Percentiles rank a stretch among this genome's conserved stretches.
Conservation (phyloP, 129 eudicot genomes). For the Flaveria trinervia region DNA sequence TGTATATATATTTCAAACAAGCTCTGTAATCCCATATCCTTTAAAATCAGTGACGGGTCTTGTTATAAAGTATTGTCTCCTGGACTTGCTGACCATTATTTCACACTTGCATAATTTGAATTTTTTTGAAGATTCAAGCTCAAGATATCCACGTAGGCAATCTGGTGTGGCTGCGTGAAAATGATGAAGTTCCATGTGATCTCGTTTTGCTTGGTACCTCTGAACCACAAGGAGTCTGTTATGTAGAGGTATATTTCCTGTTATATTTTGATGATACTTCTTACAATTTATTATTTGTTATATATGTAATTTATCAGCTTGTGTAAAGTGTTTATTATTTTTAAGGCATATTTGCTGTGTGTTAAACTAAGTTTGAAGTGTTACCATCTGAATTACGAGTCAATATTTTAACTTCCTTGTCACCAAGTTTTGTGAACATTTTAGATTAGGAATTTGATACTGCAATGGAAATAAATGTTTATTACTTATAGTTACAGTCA, state of each 20-base stretch:
- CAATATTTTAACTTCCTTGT: conserved; percentile 2
- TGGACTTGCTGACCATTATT: conserved; percentile 3
- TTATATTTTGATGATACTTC: neutral
- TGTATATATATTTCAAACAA: neutral
- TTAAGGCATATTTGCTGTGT: conserved; percentile 14
- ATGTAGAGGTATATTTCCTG: conserved; percentile 69
- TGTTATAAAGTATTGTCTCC: neutral
- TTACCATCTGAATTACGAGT: neutral
- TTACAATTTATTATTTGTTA: neutral
- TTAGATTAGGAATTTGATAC: conserved; percentile 7
- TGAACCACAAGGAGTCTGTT: conserved; percentile 88
- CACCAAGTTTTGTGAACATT: conserved; percentile 16
- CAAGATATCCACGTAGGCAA: conserved; percentile 90
- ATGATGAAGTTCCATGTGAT: conserved; percentile 99
- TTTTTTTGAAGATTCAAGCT: conserved; percentile 67
- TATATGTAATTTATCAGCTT: conserved; percentile 13
- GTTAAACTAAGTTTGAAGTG: conserved; percentile 1
- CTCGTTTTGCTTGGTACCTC: conserved; percentile 89
- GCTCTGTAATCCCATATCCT: conserved; percentile 13
- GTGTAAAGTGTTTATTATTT: neutral
- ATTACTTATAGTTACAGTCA: conserved; percentile 6
- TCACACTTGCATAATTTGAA: conserved; percentile 16
- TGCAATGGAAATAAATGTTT: conserved; percentile 2
- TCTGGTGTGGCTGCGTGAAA: conserved; percentile 94
- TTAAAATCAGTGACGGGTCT: conserved; percentile 7